Conservation (phyloP, 257 asterid species). For the Solanum appendiculatum region DNA sequence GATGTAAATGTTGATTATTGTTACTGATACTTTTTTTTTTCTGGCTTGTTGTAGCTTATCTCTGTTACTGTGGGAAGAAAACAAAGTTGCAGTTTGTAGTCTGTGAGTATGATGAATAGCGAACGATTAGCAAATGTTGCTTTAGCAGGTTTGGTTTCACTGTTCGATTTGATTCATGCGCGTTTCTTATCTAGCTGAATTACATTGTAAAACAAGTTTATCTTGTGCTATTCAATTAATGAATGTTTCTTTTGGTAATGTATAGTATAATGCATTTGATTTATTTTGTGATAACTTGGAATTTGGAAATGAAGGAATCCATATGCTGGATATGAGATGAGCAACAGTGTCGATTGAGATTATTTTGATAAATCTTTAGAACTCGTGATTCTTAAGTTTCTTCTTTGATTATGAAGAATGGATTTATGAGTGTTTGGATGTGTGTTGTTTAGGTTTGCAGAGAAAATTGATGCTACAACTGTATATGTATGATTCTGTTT, state of each 20-base stretch:
- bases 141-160: constrained; percentile 37
- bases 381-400: not conserved
- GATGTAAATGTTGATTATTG: not conserved
- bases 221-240: not conserved
- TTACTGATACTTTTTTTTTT: not conserved
- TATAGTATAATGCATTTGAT: not conserved
- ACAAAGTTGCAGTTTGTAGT: not conserved
- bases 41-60: not conserved
- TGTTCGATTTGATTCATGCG: not conserved
- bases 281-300: not conserved
- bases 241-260: not conserved
- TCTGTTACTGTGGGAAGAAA: not conserved
- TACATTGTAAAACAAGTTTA: not conserved
- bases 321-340: not conserved
- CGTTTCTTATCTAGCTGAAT: not conserved
- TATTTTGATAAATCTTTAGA: not conserved
- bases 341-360: not conserved
- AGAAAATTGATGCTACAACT: not conserved
- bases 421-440: not conserved
- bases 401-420: not conserved
- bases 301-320: not conserved
- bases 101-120: constrained; percentile 30
- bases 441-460: not conserved
- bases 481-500: not conserved
- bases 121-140: constrained; percentile 50